Conservation (phyloP, 208 protist species). For the Lotmaria passim region DNA sequence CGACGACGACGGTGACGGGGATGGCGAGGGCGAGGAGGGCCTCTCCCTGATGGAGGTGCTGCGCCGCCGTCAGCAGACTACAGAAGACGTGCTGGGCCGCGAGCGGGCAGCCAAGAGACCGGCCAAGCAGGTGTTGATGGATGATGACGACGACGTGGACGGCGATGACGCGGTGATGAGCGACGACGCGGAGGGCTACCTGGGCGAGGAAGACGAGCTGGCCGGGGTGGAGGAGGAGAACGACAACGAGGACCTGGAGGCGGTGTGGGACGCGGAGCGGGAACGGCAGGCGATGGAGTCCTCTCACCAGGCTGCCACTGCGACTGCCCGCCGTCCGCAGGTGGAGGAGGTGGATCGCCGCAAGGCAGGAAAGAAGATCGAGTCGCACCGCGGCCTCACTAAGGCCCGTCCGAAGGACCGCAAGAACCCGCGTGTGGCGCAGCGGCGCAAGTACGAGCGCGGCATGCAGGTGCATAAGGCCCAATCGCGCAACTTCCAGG, state of each 20-base stretch:
- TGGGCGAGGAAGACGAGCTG: constrained; percentile 28
- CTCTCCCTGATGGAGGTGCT: constrained; percentile 85
- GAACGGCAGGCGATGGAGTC: constrained; percentile 43
- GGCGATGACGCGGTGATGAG: constrained; percentile 36
- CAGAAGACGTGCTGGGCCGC: constrained; percentile 31
- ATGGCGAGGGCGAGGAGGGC: constrained; percentile 49
- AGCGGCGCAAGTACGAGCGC: constrained; percentile 89
- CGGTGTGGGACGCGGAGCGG: constrained; percentile 68
- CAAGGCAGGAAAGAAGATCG: constrained; percentile 86
- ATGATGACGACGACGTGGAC: constrained; percentile 30
- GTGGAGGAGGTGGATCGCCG: constrained; percentile 77
- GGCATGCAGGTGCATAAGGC: constrained; percentile 87
- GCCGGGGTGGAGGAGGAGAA: constrained; percentile 27
- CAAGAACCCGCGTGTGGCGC: constrained; percentile 88
- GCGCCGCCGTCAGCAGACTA: constrained; percentile 57
- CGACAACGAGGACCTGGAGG: constrained; percentile 66
- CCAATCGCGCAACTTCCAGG: constrained; percentile 73
- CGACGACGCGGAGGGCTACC: constrained; percentile 32
- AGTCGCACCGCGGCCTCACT: constrained; percentile 89
- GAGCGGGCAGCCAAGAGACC: constrained; percentile 29
- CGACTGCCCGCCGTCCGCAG: constrained; percentile 22
- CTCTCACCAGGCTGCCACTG: constrained; percentile 22
- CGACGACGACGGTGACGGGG: constrained; percentile 32
- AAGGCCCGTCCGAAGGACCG: constrained; percentile 89
- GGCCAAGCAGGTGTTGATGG: constrained; percentile 8